Conservation (phyloP, 441 rosid species). For the Populus hybrid region DNA sequence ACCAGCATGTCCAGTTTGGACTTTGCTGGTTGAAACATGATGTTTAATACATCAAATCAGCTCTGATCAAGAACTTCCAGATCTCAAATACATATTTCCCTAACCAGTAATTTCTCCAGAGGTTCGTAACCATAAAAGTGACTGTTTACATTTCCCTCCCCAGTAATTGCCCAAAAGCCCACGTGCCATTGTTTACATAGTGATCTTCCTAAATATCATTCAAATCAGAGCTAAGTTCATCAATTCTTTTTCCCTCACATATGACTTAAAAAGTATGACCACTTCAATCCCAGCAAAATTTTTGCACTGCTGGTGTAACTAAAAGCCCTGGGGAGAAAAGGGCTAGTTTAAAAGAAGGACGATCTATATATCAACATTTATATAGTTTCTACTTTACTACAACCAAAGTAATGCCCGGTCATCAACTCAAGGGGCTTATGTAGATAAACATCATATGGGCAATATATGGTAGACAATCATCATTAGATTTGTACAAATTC, state of each 20-base stretch:
- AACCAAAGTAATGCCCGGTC: not conserved
- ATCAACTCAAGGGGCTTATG: not conserved
- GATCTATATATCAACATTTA: not conserved
- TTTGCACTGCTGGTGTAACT: not conserved
- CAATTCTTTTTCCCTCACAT: not conserved
- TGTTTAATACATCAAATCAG: not conserved
- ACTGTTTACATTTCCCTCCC: not conserved
- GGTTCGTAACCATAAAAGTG: not conserved
- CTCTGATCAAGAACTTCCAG: not conserved
- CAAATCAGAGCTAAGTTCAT: not conserved
- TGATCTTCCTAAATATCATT: not conserved
- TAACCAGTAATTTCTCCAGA: not conserved
- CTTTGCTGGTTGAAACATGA: not conserved
- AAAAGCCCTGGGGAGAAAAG: not conserved
- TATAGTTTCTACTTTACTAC: not conserved
- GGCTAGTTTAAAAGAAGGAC: not conserved
- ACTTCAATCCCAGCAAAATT: not conserved
- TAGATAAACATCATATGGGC: not conserved
- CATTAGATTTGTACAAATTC: slow-evolving; percentile 6
- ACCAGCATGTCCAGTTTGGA: not conserved
- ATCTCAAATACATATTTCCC: not conserved
- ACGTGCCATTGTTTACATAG: not conserved
- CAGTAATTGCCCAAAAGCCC: not conserved
- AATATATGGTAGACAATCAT: slow-evolving; percentile 3
- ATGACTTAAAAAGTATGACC: not conserved